These are phyloP conservation scores for Leptographium flavum DNA, from an alignment of 2,329 filamentous ascomycete species.

Conservation along the genomic window DNA sequence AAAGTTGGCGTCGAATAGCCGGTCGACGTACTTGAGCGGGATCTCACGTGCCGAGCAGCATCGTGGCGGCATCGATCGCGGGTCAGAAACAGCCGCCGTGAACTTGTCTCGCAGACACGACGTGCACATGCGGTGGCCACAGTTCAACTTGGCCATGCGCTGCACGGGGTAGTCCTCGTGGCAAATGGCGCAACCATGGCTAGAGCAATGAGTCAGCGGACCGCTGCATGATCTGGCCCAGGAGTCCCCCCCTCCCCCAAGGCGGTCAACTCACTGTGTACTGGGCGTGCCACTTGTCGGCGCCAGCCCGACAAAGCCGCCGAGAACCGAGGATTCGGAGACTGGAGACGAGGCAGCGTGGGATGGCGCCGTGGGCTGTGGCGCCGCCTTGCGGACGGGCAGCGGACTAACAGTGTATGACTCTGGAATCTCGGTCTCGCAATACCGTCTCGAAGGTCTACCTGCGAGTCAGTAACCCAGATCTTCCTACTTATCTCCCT, in stretches of 20 bases:
- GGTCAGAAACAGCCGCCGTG: constrained; percentile 59
- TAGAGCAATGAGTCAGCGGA: constrained; percentile 17
- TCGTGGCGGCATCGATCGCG: constrained; percentile 69
- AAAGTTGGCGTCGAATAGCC: constrained; percentile 58
- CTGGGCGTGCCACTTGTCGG: constrained; percentile 12
- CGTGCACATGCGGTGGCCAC: constrained; percentile 71
- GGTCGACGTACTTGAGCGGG: constrained; percentile 60
- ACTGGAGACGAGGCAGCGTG: constrained; percentile 22
- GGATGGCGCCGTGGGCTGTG: constrained; percentile 17
- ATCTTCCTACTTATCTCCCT: neutral
- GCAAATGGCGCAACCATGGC: constrained; percentile 60
- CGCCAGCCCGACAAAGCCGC: constrained; percentile 18
- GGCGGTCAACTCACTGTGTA: constrained; percentile 12
- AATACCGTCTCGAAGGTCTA: constrained; percentile 11
- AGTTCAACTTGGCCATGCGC: constrained; percentile 57
- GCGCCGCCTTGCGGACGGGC: constrained; percentile 16
- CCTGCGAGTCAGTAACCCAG: neutral
- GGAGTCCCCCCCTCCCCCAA: neutral
- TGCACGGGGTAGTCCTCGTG: constrained; percentile 49
- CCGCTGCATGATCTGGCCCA: too few relatives aligned
- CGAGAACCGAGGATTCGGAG: constrained; percentile 21
- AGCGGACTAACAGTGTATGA: constrained; percentile 3
- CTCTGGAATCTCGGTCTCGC: constrained; percentile 8
- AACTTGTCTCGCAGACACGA: constrained; percentile 62
- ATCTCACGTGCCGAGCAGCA: constrained; percentile 68